Evolutionary conservation across 2,329 filamentous ascomycete species (phyloP).

Genomic region (Aureobasidium musti): DNA sequence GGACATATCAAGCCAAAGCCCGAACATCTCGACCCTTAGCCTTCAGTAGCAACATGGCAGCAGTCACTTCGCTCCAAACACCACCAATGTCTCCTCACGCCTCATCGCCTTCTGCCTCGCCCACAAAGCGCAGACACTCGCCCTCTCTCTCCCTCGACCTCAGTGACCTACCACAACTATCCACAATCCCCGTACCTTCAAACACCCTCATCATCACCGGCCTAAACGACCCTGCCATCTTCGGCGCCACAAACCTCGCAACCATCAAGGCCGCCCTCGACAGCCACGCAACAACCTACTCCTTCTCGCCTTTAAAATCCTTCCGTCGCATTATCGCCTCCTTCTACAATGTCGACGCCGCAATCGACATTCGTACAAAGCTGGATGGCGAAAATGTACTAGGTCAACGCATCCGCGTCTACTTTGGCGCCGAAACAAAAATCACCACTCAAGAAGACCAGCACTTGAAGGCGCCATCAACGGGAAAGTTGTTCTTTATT

Average conservation of each 20-base stretch:
- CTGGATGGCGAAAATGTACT: constrained; percentile 75
- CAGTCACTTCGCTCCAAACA: constrained; percentile 9
- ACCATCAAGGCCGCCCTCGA: constrained; percentile 71
- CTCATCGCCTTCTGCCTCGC: constrained; percentile 18
- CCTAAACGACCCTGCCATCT: constrained; percentile 71
- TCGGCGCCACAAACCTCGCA: constrained; percentile 71
- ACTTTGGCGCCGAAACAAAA: constrained; percentile 58
- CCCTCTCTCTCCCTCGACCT: constrained; percentile 69
- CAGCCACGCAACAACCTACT: constrained; percentile 69
- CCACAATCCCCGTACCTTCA: constrained; percentile 71
- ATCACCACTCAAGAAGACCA: constrained; percentile 46
- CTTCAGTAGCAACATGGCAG: neutral
- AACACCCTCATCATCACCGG: constrained; percentile 87
- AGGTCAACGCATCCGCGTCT: constrained; percentile 68
- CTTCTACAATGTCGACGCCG: constrained; percentile 70
- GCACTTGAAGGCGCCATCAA: constrained; percentile 58
- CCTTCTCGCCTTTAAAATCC: constrained; percentile 77
- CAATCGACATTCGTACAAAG: constrained; percentile 68
- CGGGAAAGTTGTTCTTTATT: constrained; percentile 67
- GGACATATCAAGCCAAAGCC: constrained; percentile 4
- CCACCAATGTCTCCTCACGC: constrained; percentile 14
- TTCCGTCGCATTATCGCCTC: constrained; percentile 80
- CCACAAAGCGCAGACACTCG: constrained; percentile 39
- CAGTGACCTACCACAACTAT: constrained; percentile 68
- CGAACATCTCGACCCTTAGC: neutral